Evolutionary conservation across 495 filamentous ascomycete species (phyloP).

Genomic region (Xylaria nigripes): DNA sequence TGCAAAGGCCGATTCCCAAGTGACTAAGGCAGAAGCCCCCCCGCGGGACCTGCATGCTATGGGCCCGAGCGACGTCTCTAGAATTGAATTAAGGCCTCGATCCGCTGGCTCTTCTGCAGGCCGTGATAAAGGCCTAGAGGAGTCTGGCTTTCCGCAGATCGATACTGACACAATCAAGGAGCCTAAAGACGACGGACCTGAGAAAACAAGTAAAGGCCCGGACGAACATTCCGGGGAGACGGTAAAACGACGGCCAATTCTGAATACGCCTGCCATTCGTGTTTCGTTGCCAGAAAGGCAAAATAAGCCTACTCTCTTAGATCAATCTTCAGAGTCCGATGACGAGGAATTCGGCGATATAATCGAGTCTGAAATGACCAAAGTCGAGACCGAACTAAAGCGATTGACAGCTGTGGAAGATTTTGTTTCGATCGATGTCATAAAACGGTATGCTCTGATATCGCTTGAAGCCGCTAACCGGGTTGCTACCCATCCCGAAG

Average conservation of each 20-base stretch:
- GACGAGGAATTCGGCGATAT: constrained; percentile 47
- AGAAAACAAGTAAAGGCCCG: background rate
- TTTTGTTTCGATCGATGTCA: constrained; percentile 16
- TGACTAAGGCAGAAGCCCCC: constrained; percentile 22
- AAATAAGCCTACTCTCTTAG: constrained; percentile 16
- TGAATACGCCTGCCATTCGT: constrained; percentile 13
- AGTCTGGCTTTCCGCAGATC: constrained; percentile 1
- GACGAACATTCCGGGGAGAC: constrained; percentile 3
- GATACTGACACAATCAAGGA: constrained; percentile 8
- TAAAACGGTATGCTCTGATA: constrained; percentile 27
- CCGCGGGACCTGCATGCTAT: constrained; percentile 24
- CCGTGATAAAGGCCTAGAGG: constrained; percentile 23
- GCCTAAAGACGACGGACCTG: background rate
- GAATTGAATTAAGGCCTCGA: constrained; percentile 29
- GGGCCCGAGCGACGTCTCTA: constrained; percentile 30
- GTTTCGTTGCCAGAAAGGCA: constrained; percentile 26
- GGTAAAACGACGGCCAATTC: constrained; percentile 10
- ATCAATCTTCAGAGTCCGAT: constrained; percentile 40
- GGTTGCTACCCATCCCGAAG: constrained; percentile 28
- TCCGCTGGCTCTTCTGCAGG: constrained; percentile 34
- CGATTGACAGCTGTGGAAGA: constrained; percentile 27
- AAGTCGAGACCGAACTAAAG: constrained; percentile 34
- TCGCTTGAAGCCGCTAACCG: constrained; percentile 27
- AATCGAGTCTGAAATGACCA: constrained; percentile 38
- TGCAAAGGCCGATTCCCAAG: constrained; percentile 32